A percentile compares a stretch with the other conserved stretches of the same genome.
Conservation (phyloP, 2,329 filamentous ascomycete species). For the Chrysoporthe puriensis region DNA sequence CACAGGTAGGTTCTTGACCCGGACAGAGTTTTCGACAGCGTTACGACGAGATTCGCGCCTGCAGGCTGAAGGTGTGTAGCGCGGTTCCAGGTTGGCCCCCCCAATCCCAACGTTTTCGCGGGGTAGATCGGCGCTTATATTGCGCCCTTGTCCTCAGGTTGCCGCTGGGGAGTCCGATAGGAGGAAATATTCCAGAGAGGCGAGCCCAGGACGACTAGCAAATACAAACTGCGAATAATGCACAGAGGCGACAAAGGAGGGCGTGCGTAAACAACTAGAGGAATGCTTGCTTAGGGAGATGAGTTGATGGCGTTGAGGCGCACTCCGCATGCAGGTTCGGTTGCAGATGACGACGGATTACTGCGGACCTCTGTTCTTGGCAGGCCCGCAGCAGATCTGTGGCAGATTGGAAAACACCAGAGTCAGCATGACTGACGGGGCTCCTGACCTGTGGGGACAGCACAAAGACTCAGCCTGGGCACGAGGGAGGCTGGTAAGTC, state of each 20-base stretch:
- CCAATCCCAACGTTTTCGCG: not conserved
- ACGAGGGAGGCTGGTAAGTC: not conserved
- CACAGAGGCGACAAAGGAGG: not conserved
- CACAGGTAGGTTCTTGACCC: not conserved
- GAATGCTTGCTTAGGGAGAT: not conserved
- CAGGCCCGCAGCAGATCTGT: conserved; percentile 11
- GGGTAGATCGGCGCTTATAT: not conserved
- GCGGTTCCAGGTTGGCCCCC: not conserved
- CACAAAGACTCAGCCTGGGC: not conserved
- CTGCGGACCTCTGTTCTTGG: conserved; percentile 17
- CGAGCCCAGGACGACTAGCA: not conserved
- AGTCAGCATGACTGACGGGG: conserved; percentile 24
- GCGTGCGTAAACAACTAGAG: conserved; percentile 7
- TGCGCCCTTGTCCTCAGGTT: not conserved
- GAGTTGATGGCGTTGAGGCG: conserved; percentile 14
- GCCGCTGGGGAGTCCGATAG: not conserved
- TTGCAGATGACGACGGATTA: conserved; percentile 14
- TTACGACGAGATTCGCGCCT: not conserved
- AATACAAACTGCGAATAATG: conserved; percentile 15
- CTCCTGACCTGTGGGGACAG: not conserved
- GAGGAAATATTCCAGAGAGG: not conserved
- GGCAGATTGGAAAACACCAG: conserved; percentile 1
- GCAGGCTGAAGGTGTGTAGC: not conserved
- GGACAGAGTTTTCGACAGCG: not conserved
- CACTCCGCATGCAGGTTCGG: conserved; percentile 11